These are phyloP conservation scores for Coffea eugenioides DNA, from an alignment of 257 asterid species.

Conservation along the genomic window DNA sequence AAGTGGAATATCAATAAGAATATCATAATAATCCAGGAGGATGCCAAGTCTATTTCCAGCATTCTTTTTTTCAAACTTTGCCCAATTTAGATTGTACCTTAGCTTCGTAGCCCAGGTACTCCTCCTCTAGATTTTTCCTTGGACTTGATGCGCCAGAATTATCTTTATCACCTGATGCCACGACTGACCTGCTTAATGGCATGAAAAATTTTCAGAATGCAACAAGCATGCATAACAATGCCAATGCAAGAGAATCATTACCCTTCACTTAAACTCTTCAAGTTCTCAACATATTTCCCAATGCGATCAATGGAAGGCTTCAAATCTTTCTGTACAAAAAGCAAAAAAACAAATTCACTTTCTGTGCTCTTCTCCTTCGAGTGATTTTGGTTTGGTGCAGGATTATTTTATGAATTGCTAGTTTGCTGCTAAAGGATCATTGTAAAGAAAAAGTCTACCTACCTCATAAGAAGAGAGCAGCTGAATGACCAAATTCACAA, in stretches of 20 bases:
- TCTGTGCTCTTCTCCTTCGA: neutral
- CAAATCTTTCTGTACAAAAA: constrained; percentile 66
- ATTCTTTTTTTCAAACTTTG: neutral
- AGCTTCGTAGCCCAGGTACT: constrained; percentile 81
- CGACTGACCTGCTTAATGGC: constrained; percentile 42
- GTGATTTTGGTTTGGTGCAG: neutral
- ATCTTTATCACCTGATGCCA: constrained; percentile 42
- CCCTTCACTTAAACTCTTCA: constrained; percentile 72
- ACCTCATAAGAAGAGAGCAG: constrained; percentile 90
- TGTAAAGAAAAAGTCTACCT: constrained; percentile 12
- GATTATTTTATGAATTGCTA: neutral
- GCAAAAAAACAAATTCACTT: neutral
- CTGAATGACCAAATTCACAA: constrained; percentile 60
- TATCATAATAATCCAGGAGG: neutral
- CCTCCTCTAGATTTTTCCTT: constrained; percentile 84
- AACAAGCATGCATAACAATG: constrained; percentile 7
- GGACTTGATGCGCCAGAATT: constrained; percentile 56
- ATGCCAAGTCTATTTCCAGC: neutral
- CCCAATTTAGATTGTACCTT: constrained; percentile 48
- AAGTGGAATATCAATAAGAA: neutral
- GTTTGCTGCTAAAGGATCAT: neutral
- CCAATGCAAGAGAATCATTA: constrained; percentile 28
- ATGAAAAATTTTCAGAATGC: constrained; percentile 9
- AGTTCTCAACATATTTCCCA: constrained; percentile 77
- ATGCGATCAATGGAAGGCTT: constrained; percentile 74